Conservation (phyloP, 2,329 filamentous ascomycete genomes). For the Pseudogymnoascus verrucosus region DNA sequence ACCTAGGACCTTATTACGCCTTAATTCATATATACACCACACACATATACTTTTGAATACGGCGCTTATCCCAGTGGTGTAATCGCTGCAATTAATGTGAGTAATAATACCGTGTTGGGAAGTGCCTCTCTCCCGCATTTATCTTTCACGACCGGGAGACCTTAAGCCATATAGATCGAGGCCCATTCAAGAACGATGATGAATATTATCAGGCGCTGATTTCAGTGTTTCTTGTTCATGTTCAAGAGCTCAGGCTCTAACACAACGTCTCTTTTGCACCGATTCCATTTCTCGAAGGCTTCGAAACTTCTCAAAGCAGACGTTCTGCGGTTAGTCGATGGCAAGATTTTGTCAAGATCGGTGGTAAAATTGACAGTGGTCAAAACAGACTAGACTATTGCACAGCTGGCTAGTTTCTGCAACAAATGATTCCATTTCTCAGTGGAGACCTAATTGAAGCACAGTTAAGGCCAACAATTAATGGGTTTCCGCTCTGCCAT, state of each 20-base stretch:
- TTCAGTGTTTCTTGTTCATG: constrained; percentile 20
- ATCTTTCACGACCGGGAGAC: background rate
- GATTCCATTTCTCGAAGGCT: constrained; percentile 21
- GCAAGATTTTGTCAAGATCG: constrained; percentile 18
- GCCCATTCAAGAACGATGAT: constrained; percentile 22
- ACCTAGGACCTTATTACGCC: no score
- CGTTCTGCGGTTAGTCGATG: constrained; percentile 13
- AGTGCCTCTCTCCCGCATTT: constrained; percentile 10
- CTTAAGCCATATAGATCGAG: constrained; percentile 18
- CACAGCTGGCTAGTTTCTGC: constrained; percentile 19
- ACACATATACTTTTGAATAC: no score
- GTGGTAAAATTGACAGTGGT: constrained; percentile 21
- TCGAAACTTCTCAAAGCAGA: constrained; percentile 18
- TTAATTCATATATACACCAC: no score
- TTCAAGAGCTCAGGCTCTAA: constrained; percentile 21
- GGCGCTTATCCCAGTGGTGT: no score
- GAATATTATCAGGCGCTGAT: constrained; percentile 23
- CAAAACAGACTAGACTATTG: constrained; percentile 22
- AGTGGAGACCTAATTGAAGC: background rate
- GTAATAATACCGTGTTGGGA: constrained; percentile 10
- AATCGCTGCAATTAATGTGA: no score
- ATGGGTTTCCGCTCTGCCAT: constrained; percentile 20
- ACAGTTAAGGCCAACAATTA: background rate
- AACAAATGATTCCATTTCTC: constrained; percentile 22
- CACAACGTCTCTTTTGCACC: constrained; percentile 26